Base-by-base conservation (phyloP, 331 rosid species). In the Acacia concinna region DNA sequence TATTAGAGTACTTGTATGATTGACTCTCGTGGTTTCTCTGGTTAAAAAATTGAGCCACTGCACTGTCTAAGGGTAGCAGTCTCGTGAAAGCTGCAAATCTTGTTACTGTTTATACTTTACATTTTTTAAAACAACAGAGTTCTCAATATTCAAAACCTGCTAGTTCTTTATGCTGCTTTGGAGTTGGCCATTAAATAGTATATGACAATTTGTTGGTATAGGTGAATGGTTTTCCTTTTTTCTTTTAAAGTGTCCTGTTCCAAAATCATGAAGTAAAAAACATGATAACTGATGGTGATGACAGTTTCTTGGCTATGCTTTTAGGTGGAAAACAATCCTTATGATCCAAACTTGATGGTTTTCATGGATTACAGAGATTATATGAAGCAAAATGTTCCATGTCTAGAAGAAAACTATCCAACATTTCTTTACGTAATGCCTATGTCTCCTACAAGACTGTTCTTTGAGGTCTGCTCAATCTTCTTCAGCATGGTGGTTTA, bases 281-380 rank as follows among this genome's bases (percentile, higher is more conserved):
- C 49, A 25, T 78, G 41, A 79, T 78, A 65, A 68, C 77, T 54
- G 37, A 59, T 74, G 30, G 68, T 56, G 73, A 17, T 71, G 78
- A 73, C 67, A 71, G 46, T 49, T 54, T n/a, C 27, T 35, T 77
- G 62, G 44, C 54, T 70, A 67, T 75, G 38, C 60, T 84, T 86
- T 90, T 91, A 95, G 99, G 99, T 93, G 84, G 98, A 93, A 81
- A 86, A 85, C 79, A 89, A 87, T 87, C 98, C 94, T 46, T 95
- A 95, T 84, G 98, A 95, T 90, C 99, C 99, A 71, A 83, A 85
- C 85, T 78, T 91, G 63, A 95, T 93, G 99, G 97, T 95, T 84
- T 91, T 95, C 92, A 93, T 95, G 99, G 99, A 95, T 87, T 95
- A 95, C 86, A 90, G 99, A 84, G 97, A 95, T 81, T 84, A 81